phyloP scores from a whole-genome alignment of 192 early-diverging fungal species.

The Haplosporangium gracile region DNA sequence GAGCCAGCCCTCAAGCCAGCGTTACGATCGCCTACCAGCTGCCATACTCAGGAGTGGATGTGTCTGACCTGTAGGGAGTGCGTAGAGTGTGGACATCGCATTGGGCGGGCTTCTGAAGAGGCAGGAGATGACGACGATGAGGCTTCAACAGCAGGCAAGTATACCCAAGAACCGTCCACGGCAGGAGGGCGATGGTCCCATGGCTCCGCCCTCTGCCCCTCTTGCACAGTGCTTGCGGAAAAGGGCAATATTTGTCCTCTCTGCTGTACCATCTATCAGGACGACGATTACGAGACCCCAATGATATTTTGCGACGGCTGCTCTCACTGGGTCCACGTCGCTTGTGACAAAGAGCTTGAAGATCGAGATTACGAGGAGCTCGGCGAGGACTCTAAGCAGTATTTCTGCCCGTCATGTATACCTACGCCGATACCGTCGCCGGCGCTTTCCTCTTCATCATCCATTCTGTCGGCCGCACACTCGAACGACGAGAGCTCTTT shows the following conservation, averaged over 20 bases:
- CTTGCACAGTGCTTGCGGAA: slow-evolving; percentile 62
- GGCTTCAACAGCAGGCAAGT: not conserved
- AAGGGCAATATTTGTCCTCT: slow-evolving; percentile 68
- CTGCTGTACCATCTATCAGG: slow-evolving; percentile 66
- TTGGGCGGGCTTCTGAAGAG: not conserved
- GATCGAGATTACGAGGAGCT: slow-evolving; percentile 69
- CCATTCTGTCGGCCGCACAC: slow-evolving; percentile 23
- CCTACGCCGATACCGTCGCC: slow-evolving; percentile 38
- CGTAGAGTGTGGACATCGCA: slow-evolving; percentile 42
- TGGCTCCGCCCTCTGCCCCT: slow-evolving; percentile 64
- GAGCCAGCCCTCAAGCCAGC: slow-evolving; percentile 36
- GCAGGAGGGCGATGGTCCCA: slow-evolving; percentile 56
- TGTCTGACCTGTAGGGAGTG: slow-evolving; percentile 43
- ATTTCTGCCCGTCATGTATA: slow-evolving; percentile 69
- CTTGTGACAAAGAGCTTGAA: slow-evolving; percentile 64
- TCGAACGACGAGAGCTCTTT: slow-evolving; percentile 38
- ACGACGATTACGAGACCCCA: slow-evolving; percentile 62
- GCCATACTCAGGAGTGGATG: slow-evolving; percentile 20
- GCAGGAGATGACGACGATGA: not conserved
- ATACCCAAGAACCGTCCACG: not conserved
- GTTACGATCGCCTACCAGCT: not conserved
- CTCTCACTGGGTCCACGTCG: slow-evolving; percentile 68
- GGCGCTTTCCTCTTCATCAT: slow-evolving; percentile 37
- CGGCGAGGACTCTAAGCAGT: slow-evolving; percentile 66
- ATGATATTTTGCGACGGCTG: slow-evolving; percentile 78